Evolutionary conservation across 2,329 filamentous ascomycete genomes (phyloP).

Genomic region (Alternaria brassicicola): DNA sequence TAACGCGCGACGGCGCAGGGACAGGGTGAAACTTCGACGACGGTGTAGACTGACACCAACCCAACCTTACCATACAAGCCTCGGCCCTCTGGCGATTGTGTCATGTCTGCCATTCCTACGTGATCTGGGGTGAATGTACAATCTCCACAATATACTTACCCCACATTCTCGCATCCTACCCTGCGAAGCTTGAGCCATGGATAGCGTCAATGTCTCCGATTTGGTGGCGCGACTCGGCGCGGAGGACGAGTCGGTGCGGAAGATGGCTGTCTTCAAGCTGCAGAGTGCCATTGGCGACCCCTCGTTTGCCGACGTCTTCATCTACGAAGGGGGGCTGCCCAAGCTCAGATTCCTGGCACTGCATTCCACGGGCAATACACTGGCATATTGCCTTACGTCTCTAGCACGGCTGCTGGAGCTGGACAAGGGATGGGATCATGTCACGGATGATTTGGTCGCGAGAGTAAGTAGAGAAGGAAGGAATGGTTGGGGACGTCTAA

Average conservation of each 20-base stretch:
- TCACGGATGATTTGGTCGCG: constrained; percentile 73
- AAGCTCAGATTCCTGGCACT: constrained; percentile 84
- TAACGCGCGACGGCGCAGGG: constrained; percentile 20
- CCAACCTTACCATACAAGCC: constrained; percentile 6
- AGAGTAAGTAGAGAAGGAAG: constrained; percentile 56
- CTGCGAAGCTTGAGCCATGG: constrained; percentile 50
- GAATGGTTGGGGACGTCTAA: constrained; percentile 12
- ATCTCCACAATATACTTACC: constrained; percentile 13
- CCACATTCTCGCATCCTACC: constrained; percentile 16
- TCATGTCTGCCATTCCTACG: constrained; percentile 11
- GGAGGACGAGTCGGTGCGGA: constrained; percentile 85
- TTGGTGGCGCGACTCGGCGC: constrained; percentile 65
- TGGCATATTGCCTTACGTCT: constrained; percentile 93
- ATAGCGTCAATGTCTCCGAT: constrained; percentile 62
- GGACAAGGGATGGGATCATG: constrained; percentile 96
- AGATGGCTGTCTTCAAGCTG: constrained; percentile 99
- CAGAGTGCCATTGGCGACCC: constrained; percentile 95
- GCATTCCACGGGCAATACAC: constrained; percentile 85
- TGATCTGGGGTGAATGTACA: constrained; percentile 22
- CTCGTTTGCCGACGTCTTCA: constrained; percentile 95
- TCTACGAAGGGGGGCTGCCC: constrained; percentile 82
- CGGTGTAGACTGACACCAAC: constrained; percentile 4
- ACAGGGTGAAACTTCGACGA: constrained; percentile 9
- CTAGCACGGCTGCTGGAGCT: constrained; percentile 87
- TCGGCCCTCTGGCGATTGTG: constrained; percentile 2